Base-by-base conservation (phyloP, 2,329 filamentous ascomycete genomes). In the Cladosporium colombiae region DNA sequence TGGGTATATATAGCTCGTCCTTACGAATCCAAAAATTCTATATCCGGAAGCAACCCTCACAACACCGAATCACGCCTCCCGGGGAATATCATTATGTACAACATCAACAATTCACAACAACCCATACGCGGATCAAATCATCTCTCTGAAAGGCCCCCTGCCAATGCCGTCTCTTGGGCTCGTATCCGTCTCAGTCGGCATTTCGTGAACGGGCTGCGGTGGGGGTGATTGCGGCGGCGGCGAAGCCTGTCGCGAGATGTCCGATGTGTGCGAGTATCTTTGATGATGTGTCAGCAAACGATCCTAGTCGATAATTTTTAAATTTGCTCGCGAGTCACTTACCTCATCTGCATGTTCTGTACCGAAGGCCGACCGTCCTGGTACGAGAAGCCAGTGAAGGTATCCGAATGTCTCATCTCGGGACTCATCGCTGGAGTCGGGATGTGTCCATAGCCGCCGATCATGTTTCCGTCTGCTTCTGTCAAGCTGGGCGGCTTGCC, bases 21-120 rank as follows among this genome's bases (percentile, higher is more conserved):
- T 3, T 46, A 46, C n/a, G 18, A 46, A 11, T 11, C n/a, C 40
- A 18, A 16, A 46, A 46, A 46, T 2, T 46, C 40, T 46, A 23
- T 46, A 21, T 21, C 40, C 40, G 4, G 13, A 46, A 46, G 18
- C n/a, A n/a, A 6, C n/a, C 8, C 18, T 10, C 21, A 1, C n/a
- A 13, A 46, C 1, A n/a, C 37, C 37, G 21, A 46, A 21, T 5
- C 40, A 3, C 5, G n/a, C 40, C 40, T n/a, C n/a, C 40, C 3
- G 40, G 40, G 40, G 40, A 46, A 46, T 46, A 57, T 40, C 55
- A 57, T 57, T 57, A 57, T 57, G 55, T 57, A 57, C 55, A 57
- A 2, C 55, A 25, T 35, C 13, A 57, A 33, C 33, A 33, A 83
- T 71, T 82, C 84, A 70, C 85, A 80, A 21, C 18, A 40, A 55